Base-by-base conservation (phyloP, 1,139 yeast species). In the Zygoascus sp. region DNA sequence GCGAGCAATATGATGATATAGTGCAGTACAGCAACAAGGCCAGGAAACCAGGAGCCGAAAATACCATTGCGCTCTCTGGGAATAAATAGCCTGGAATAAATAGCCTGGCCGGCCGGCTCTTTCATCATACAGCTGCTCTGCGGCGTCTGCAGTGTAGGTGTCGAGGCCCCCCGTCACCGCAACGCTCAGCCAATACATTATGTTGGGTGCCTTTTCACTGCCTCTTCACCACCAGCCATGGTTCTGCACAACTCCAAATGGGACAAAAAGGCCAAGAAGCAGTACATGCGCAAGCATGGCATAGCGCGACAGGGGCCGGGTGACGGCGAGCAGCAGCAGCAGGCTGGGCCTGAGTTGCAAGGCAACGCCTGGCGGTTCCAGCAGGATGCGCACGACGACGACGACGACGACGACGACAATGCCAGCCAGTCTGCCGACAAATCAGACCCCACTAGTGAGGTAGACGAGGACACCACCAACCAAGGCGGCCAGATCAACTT, bases 161-260 rank as follows among this genome's bases (percentile, higher is more conserved):
- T n/a, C n/a, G n/a, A n/a, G n/a, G n/a, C n/a, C n/a, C n/a, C n/a
- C n/a, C n/a, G n/a, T n/a, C n/a, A n/a, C n/a, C n/a, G n/a, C n/a
- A n/a, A n/a, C n/a, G n/a, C n/a, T n/a, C n/a, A n/a, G n/a, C n/a
- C n/a, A n/a, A n/a, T n/a, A n/a, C n/a, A n/a, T n/a, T n/a, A n/a
- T n/a, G n/a, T n/a, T n/a, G n/a, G n/a, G n/a, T 6, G 28, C 28
- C 9, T 25, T 25, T 25, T 10, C 28, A 25, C 28, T n/a, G 28
- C 28, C 9, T n/a, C 3, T 25, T 10, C 7, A 10, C 9, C n/a
- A 7, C 15, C 34, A n/a, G 13, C 28, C 9, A 59, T 59, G 63
- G 63, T 59, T 10, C 53, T 59, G 6, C 63, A 59, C 45, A 58
- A 59, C 46, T 54, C 56, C n/a, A 59, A 59, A 50, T 59, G 62